Conservation (phyloP, 331 rosid species). For the Spiraea crenata region DNA sequence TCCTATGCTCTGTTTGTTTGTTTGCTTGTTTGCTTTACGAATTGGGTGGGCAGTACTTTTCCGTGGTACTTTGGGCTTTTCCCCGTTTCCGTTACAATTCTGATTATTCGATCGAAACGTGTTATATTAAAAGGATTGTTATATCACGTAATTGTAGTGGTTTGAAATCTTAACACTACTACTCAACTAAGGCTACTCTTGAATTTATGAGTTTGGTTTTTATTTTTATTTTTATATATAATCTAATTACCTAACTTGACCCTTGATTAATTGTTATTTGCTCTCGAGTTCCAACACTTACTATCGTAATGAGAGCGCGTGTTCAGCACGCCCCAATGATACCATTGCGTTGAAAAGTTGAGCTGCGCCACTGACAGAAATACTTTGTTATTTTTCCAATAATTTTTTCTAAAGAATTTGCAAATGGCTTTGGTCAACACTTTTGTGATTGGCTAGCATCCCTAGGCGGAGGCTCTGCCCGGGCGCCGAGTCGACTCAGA, state of each 20-base stretch:
- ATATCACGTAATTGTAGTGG: too few relatives aligned
- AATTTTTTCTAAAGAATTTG: background rate
- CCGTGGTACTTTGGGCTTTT: slow-evolving; percentile 46
- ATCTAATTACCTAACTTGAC: slow-evolving; percentile 19
- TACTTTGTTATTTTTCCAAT: background rate
- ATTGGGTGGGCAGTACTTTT: slow-evolving; percentile 31
- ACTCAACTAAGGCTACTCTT: slow-evolving; percentile 16
- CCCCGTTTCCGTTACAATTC: slow-evolving; percentile 25
- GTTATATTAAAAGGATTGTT: too few relatives aligned
- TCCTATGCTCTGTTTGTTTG: slow-evolving; percentile 16
- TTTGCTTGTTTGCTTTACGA: slow-evolving; percentile 21
- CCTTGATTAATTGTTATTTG: background rate
- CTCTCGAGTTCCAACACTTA: background rate
- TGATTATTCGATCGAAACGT: background rate
- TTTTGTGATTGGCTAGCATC: slow-evolving; percentile 24
- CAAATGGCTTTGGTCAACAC: slow-evolving; percentile 35
- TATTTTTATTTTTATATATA: background rate
- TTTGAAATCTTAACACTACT: background rate
- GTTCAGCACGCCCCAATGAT: background rate
- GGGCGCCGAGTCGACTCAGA: slow-evolving; percentile 9
- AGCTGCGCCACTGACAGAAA: slow-evolving; percentile 16
- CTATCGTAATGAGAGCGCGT: slow-evolving; percentile 17
- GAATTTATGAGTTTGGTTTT: background rate
- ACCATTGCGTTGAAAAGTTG: slow-evolving; percentile 8
- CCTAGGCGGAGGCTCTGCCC: background rate